Conservation (phyloP, 805 yeast genomes). For the Candida pini region DNA sequence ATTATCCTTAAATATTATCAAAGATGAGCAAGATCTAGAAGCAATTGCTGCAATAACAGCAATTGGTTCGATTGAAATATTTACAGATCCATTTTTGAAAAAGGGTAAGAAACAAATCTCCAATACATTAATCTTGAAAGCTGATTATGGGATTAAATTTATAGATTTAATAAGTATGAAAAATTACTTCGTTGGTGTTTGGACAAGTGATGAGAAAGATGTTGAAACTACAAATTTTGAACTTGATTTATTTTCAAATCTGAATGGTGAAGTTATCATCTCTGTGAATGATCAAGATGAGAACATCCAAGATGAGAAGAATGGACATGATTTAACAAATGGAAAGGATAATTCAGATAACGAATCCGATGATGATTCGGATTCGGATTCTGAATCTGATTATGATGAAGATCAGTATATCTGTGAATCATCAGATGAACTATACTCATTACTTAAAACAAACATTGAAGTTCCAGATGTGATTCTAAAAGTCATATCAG, state of each 20-base stretch:
- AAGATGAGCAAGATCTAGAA: slow-evolving; percentile 25
- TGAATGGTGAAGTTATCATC: slow-evolving; percentile 16
- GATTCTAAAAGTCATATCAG: slow-evolving; percentile 23
- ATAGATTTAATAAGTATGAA: slow-evolving; percentile 6
- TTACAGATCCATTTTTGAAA: slow-evolving; percentile 14
- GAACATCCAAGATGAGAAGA: slow-evolving; percentile 6
- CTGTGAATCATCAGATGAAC: slow-evolving; percentile 20
- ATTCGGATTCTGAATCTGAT: slow-evolving; percentile 7
- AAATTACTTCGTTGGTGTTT: slow-evolving; percentile 14
- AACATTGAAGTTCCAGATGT: too few relatives aligned
- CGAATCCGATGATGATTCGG: slow-evolving; percentile 13
- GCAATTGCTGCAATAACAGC: slow-evolving; percentile 26
- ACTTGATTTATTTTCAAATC: slow-evolving; percentile 26
- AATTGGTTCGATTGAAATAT: slow-evolving; percentile 21
- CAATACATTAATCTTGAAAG: slow-evolving; percentile 11
- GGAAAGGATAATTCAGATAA: slow-evolving; percentile 6
- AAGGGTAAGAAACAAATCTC: slow-evolving; percentile 15
- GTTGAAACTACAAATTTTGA: slow-evolving; percentile 26
- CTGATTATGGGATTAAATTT: slow-evolving; percentile 13
- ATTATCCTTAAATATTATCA: slow-evolving; percentile 25
- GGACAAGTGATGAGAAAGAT: slow-evolving; percentile 22
- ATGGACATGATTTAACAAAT: slow-evolving; percentile 2
- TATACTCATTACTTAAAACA: too few relatives aligned
- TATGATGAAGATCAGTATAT: slow-evolving; percentile 14
- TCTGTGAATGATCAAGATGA: slow-evolving; percentile 10